These are phyloP conservation scores for Spencermartinsiella ligniputridi DNA, from an alignment of 1,139 yeast species.

Conservation along the genomic window DNA sequence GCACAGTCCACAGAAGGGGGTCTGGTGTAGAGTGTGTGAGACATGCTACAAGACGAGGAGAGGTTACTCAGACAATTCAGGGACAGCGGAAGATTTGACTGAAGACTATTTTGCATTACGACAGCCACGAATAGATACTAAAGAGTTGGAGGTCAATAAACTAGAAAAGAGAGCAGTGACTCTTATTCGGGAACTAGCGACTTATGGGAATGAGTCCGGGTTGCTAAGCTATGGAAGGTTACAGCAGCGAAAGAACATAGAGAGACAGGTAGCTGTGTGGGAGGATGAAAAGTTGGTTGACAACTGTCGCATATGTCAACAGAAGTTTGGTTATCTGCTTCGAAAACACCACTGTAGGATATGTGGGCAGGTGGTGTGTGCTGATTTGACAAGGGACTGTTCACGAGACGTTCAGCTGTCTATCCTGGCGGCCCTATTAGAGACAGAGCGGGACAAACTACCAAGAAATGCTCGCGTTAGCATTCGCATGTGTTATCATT, in stretches of 20 bases:
- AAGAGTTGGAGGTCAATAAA: conserved; percentile 46
- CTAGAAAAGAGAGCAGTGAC: conserved; percentile 62
- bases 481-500: conserved; percentile 60
- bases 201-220: conserved; percentile 19
- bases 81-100: conserved; percentile 45
- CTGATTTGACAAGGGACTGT: conserved; percentile 56
- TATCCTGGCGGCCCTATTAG: conserved; percentile 41
- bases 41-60: conserved; percentile 55
- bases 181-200: conserved; percentile 33
- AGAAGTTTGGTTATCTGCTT: conserved; percentile 51
- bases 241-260: conserved; percentile 37
- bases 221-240: conserved; percentile 26
- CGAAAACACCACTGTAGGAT: conserved; percentile 86
- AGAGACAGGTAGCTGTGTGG: conserved; percentile 65
- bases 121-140: conserved; percentile 38
- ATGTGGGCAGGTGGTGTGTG: conserved; percentile 83
- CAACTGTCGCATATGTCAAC: conserved; percentile 62
- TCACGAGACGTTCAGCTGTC: conserved; percentile 66
- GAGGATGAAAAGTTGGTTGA: conserved; percentile 48
- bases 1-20: conserved; percentile 38
- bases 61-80: conserved; percentile 45
- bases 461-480: conserved; percentile 27
- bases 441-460: conserved; percentile 17
- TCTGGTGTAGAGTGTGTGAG: conserved; percentile 69
- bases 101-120: conserved; percentile 42